Percentiles rank a stretch among this genome's conserved stretches.
phyloP scores from a whole-genome alignment of 768 basidiomycete genomes.

The Artomyces pyxidatus region DNA sequence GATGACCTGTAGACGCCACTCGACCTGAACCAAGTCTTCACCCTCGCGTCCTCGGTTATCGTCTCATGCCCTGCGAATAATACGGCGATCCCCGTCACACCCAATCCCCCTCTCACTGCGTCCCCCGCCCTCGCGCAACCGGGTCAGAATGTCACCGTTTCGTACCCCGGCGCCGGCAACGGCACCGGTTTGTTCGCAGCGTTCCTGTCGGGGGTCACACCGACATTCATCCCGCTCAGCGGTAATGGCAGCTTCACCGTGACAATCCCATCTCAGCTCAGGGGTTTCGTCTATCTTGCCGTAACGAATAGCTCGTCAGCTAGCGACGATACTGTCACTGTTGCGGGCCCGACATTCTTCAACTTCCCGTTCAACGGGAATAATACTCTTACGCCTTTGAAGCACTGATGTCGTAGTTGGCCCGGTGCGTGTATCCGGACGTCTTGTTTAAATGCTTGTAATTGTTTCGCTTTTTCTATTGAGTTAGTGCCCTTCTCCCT shows the following conservation, averaged over 20 bases:
- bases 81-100: slow-evolving; percentile 38
- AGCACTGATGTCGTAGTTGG: too few relatives aligned
- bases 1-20: slow-evolving; percentile 14
- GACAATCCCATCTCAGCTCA: not conserved
- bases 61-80: slow-evolving; percentile 40
- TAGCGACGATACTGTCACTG: not conserved
- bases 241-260: not conserved
- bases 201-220: slow-evolving; percentile 1
- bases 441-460: too few relatives aligned
- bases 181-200: not conserved
- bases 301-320: not conserved
- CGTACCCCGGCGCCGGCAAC: slow-evolving; percentile 10
- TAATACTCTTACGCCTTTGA: not conserved
- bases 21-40: slow-evolving; percentile 33
- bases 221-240: not conserved
- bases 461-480: too few relatives aligned
- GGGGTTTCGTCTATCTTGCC: not conserved
- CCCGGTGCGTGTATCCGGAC: too few relatives aligned
- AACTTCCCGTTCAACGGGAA: not conserved
- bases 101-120: slow-evolving; percentile 36
- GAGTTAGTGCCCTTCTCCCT: too few relatives aligned
- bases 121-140: slow-evolving; percentile 24
- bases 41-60: slow-evolving; percentile 39
- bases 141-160: slow-evolving; percentile 23
- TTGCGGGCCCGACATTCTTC: slow-evolving; percentile 1